phyloP scores from a whole-genome alignment of 2,329 filamentous ascomycete genomes.

The Aureobasidium musti region DNA sequence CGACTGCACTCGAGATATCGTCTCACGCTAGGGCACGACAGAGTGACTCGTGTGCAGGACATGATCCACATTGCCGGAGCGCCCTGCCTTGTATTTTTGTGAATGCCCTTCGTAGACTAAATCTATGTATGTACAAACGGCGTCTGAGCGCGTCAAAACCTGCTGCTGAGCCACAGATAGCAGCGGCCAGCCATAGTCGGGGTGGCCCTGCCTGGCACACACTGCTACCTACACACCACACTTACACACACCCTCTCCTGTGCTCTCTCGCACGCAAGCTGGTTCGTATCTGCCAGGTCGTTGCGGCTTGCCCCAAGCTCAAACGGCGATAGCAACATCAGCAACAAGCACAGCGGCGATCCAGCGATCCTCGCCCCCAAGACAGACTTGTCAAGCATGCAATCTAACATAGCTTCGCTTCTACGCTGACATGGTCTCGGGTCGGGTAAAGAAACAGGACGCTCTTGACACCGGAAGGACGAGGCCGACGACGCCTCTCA shows the following conservation, averaged over 20 bases:
- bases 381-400: conserved; percentile 15
- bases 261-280: conserved; percentile 17
- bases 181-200: conserved; percentile 13
- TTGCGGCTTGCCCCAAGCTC: conserved; percentile 23
- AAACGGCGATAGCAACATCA: conserved; percentile 25
- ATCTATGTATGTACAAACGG: conserved; percentile 28
- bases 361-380: conserved; percentile 23
- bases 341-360: conserved; percentile 7
- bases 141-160: conserved; percentile 24
- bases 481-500: conserved; percentile 25
- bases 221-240: conserved; percentile 8
- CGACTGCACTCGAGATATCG: conserved; percentile 29
- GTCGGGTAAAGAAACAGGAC: conserved; percentile 14
- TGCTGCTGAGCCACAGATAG: conserved; percentile 28
- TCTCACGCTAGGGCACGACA: conserved; percentile 31
- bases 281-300: conserved; percentile 26
- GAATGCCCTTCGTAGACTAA: conserved; percentile 29
- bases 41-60: conserved; percentile 32
- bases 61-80: conserved; percentile 29
- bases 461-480: conserved; percentile 25
- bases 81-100: conserved; percentile 29
- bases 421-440: conserved; percentile 23
- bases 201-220: conserved; percentile 9
- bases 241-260: background rate
- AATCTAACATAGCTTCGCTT: conserved; percentile 12